Evolutionary conservation across 768 basidiomycete genomes (phyloP).

Genomic region (Mycena metata): DNA sequence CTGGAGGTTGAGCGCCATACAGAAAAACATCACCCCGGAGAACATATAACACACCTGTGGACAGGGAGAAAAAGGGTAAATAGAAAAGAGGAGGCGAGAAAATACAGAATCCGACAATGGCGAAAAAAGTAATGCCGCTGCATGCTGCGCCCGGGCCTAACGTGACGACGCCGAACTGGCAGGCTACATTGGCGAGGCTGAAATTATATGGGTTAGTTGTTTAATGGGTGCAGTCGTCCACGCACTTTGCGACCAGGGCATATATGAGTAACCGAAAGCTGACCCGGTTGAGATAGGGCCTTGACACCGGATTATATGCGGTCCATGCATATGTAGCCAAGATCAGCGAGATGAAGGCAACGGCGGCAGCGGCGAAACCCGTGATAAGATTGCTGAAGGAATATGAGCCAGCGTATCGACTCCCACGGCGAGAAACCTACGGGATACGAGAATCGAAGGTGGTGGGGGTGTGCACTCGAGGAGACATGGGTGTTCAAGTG

Average conservation of each 20-base stretch:
- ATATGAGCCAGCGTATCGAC: neutral
- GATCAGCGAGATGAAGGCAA: neutral
- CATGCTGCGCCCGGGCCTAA: neutral
- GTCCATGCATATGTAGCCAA: constrained; percentile 12
- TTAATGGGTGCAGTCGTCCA: neutral
- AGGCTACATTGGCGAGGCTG: constrained; percentile 1
- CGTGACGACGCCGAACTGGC: neutral
- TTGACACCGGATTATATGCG: constrained; percentile 14
- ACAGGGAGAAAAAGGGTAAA: no score
- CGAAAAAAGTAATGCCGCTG: neutral
- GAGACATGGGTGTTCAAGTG: constrained; percentile 5
- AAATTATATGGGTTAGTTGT: neutral
- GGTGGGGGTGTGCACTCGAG: constrained; percentile 3
- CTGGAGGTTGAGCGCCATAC: constrained; percentile 23
- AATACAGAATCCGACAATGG: neutral
- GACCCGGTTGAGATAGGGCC: constrained; percentile 15
- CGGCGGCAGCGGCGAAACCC: neutral
- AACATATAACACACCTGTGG: neutral
- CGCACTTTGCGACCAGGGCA: constrained; percentile 16
- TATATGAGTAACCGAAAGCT: constrained; percentile 25
- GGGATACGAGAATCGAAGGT: constrained; percentile 1
- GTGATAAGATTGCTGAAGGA: neutral
- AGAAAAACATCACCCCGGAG: neutral
- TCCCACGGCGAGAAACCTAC: neutral
- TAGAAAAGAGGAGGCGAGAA: no score